Base-by-base conservation (phyloP, 2,329 filamentous ascomycete genomes). In the Pseudogymnoascus sp. region DNA sequence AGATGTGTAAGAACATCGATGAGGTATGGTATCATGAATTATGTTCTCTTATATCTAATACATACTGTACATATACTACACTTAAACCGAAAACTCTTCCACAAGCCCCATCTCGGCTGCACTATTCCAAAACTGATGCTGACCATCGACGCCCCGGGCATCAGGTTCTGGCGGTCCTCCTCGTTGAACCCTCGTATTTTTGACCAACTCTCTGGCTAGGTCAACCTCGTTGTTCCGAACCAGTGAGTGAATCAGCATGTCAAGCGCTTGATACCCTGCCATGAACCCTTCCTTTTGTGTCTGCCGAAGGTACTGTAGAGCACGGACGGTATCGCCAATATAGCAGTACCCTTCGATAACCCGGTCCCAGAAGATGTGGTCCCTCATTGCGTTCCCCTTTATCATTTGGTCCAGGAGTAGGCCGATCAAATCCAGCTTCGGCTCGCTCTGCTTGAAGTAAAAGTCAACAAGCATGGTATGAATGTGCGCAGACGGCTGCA, bases 381-480 rank as follows among this genome's bases (percentile, higher is more conserved):
- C 83, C 21, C 78, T 75, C 18, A 69, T 70, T 21, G 71, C 70
- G 16, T 69, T 64, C 2, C 69, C 69, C 2, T 72, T 66, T 25
- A 74, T 70, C 50, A 82, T 78, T 4, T 74, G 72, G n/a, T 78
- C 74, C 67, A 91, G 84, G 3, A 93, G 77, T 0, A 73, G 72
- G 38, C 84, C 81, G n/a, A 90, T 81, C 12, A 83, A 82, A 1
- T 76, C 73, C 31, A 89, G 75, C 67, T 89, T 80, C 0, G 87
- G 85, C 1, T 84, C 84, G 1, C 75, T 66, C 60, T 79, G 80
- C 7, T 78, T 70, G 71, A 93, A 88, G 71, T 87, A 88, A 71
- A 89, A 80, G 53, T 87, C 83, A 53, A 89, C 78, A 18, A 95
- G 81, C 70, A 88, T 89, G 23, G 89, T 93, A 77, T 89, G 89